A percentile compares a stretch with the other conserved stretches of the same genome.
Conservation (phyloP, 2,329 filamentous ascomycete species). For the Trichoderma citrinoviride region DNA sequence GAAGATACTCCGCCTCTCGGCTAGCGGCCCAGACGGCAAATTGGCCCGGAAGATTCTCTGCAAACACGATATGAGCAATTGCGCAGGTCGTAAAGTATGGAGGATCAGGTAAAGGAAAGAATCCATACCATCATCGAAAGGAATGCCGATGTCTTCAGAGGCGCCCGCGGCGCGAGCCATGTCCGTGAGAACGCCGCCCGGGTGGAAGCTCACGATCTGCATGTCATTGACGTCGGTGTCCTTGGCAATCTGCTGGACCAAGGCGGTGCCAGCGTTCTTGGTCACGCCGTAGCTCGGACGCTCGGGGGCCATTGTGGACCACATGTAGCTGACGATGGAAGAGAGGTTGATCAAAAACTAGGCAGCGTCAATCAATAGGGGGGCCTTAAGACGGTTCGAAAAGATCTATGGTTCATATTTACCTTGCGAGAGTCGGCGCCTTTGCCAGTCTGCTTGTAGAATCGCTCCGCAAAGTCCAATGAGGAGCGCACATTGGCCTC, state of each 20-base stretch:
- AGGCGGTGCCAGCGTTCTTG: slow-evolving; percentile 38
- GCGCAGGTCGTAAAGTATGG: no score
- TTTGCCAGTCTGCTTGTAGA: slow-evolving; percentile 24
- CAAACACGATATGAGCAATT: neutral
- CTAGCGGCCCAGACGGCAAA: slow-evolving; percentile 42
- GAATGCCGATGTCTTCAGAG: slow-evolving; percentile 23
- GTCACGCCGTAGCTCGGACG: slow-evolving; percentile 36
- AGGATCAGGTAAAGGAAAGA: no score
- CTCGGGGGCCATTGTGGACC: slow-evolving; percentile 20
- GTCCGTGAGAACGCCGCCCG: slow-evolving; percentile 31
- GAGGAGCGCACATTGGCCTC: slow-evolving; percentile 25
- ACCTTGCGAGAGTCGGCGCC: slow-evolving; percentile 5
- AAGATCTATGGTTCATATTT: neutral
- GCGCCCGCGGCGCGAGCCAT: slow-evolving; percentile 25
- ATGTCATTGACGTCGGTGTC: slow-evolving; percentile 31
- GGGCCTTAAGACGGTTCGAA: neutral
- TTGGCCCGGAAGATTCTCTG: slow-evolving; percentile 24
- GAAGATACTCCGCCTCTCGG: slow-evolving; percentile 39
- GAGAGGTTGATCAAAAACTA: slow-evolving; percentile 23
- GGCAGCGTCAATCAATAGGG: slow-evolving; percentile 5
- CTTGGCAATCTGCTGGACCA: slow-evolving; percentile 40
- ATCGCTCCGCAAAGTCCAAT: slow-evolving; percentile 23
- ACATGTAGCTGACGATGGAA: slow-evolving; percentile 23
- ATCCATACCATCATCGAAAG: slow-evolving; percentile 17
- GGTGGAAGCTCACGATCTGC: slow-evolving; percentile 31